These are phyloP conservation scores for Kuraishia molischiana DNA, from an alignment of 805 yeast genomes.

Conservation along the genomic window DNA sequence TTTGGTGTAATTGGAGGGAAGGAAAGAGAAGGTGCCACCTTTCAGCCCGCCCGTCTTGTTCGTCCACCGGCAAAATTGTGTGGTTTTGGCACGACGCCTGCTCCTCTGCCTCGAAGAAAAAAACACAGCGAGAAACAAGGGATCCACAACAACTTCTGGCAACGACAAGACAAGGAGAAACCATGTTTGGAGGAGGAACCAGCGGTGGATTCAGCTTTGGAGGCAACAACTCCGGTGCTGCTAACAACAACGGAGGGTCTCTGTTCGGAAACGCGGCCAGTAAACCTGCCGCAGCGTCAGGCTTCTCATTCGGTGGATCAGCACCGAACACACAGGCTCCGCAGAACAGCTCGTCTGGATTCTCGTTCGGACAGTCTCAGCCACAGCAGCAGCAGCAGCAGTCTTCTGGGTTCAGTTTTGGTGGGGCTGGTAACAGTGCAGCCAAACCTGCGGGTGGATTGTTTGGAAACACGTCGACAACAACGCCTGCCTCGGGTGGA, in stretches of 20 bases:
- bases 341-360: slow-evolving; percentile 6
- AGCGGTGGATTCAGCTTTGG: not conserved
- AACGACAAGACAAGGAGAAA: too few species aligned
- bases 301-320: slow-evolving; percentile 3
- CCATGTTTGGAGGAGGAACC: not conserved
- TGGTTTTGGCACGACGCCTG: too few species aligned
- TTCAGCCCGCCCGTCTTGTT: too few species aligned
- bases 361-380: slow-evolving; percentile 8
- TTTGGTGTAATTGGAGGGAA: too few species aligned
- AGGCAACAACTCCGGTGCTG: not conserved
- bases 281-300: slow-evolving; percentile 1
- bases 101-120: too few species aligned
- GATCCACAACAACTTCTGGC: too few species aligned
- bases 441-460: slow-evolving; percentile 18
- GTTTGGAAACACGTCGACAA: slow-evolving; percentile 21
- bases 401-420: slow-evolving; percentile 7
- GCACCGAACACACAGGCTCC: slow-evolving; percentile 2
- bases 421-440: slow-evolving; percentile 6
- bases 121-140: too few species aligned
- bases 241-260: not conserved
- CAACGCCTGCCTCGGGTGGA: slow-evolving; percentile 18
- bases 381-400: slow-evolving; percentile 7
- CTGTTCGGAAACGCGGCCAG: not conserved
- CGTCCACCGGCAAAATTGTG: too few species aligned
- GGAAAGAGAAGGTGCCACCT: too few species aligned